Evolutionary conservation across 495 filamentous ascomycete species (phyloP).

Genomic region (Tuber brumale): DNA sequence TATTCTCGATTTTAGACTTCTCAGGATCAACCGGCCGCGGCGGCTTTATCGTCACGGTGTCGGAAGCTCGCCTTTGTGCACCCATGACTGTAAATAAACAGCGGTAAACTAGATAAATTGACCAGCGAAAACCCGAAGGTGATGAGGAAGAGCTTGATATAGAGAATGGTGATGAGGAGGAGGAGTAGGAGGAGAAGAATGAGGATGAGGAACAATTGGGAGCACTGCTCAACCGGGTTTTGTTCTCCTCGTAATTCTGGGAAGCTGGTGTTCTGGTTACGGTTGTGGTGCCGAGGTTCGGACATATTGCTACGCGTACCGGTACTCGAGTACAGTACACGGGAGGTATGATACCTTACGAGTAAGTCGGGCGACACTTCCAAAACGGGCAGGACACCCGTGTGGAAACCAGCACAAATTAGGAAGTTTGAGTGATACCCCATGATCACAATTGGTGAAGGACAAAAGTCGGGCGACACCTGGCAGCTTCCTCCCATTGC

Average conservation of each 20-base stretch:
- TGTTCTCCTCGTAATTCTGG: background rate
- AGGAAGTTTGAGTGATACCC: too few species aligned
- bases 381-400: too few species aligned
- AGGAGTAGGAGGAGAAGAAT: background rate
- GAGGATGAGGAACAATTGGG: background rate
- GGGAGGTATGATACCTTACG: too few species aligned
- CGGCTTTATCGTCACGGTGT: conserved; percentile 60
- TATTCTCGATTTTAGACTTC: conserved; percentile 79
- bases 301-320: too few species aligned
- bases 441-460: too few species aligned
- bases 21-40: conserved; percentile 64
- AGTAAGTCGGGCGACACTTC: too few species aligned
- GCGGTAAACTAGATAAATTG: background rate
- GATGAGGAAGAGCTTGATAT: background rate
- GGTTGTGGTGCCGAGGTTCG: background rate
- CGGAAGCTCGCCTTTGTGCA: background rate
- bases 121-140: background rate
- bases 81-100: background rate
- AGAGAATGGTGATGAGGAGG: background rate
- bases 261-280: background rate
- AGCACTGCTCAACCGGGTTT: background rate
- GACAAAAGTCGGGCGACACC: too few species aligned
- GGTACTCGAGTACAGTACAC: too few species aligned
- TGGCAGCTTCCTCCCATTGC: too few species aligned
- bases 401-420: too few species aligned